phyloP scores from a whole-genome alignment of 2,329 filamentous ascomycete species.

The Tolypocladium nubicola region DNA sequence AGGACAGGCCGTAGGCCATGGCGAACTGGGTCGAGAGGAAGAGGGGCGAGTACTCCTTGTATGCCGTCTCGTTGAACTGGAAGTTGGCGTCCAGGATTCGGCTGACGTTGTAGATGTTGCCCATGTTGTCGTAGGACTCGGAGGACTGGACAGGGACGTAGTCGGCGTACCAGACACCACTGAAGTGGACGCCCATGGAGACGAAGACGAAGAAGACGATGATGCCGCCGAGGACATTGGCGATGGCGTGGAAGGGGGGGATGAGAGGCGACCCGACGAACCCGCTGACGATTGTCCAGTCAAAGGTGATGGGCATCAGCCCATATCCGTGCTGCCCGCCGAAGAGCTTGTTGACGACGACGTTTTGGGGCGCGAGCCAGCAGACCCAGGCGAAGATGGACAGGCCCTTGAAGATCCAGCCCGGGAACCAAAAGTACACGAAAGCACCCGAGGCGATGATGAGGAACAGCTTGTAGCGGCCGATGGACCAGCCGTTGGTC shows the following conservation, averaged over 20 bases:
- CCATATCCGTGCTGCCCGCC: constrained; percentile 48
- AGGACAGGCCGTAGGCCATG: constrained; percentile 50
- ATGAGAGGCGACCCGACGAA: constrained; percentile 40
- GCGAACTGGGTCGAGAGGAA: constrained; percentile 54
- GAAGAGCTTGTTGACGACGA: constrained; percentile 53
- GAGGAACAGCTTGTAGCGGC: constrained; percentile 54
- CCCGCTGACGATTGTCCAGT: constrained; percentile 37
- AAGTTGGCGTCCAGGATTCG: constrained; percentile 45
- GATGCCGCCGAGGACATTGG: constrained; percentile 42
- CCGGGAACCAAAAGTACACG: constrained; percentile 51
- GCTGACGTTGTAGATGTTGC: constrained; percentile 46
- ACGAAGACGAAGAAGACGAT: constrained; percentile 44
- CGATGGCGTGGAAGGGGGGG: constrained; percentile 43
- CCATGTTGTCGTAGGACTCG: constrained; percentile 55
- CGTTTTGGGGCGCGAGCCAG: constrained; percentile 50
- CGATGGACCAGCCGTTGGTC: constrained; percentile 50
- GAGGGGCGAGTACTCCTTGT: constrained; percentile 54
- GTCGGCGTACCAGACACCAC: constrained; percentile 44
- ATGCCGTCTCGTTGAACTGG: constrained; percentile 50
- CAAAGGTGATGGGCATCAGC: constrained; percentile 50
- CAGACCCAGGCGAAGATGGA: constrained; percentile 53
- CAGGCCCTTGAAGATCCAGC: constrained; percentile 51
- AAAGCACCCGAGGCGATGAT: constrained; percentile 41
- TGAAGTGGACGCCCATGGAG: constrained; percentile 49
- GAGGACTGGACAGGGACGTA: constrained; percentile 53